Base-by-base conservation (phyloP, 139 green algal genomes). In the Ettlia oleoabundans region DNA sequence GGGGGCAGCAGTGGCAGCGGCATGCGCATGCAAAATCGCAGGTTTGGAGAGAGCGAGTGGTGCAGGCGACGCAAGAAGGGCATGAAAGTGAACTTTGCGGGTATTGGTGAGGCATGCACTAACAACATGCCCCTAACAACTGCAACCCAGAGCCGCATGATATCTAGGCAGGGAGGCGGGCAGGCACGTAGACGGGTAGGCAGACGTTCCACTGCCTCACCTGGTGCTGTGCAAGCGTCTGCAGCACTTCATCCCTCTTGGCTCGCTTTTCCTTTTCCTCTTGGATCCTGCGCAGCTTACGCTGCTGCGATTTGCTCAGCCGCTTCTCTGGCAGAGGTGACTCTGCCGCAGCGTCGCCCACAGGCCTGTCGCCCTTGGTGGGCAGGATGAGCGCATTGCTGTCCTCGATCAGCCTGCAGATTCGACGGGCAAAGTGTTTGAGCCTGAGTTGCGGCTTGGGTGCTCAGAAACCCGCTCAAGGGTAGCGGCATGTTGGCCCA, bases 271-370 rank as follows among this genome's bases (percentile, higher is more conserved):
- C 81, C 62, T 95, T 94, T 65, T 93, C 93, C 15, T 89, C 84
- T 75, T 94, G 72, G 8, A 96, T 80, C 65, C 93, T 89, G 42
- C 88, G 89, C 62, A 94, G 84, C 85, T 96, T 96, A 38, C 92
- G 88, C 35, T 89, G 89, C 89, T 95, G 85, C 0, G 90, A 88
- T 75, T 96, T 97, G 82, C 65, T 88, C n/a, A 91, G 80, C 52
- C 70, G 58, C 67, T 52, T 80, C 37, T 55, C 65, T 0, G 55
- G 43, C 33, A 41, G 37, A 8, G 68, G 18, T 19, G 65, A 51
- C 28, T 30, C 37, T 2, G 37, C 52, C 30, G 22, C 55, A 13
- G 53, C 71, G 21, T 24, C 47, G 3, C n/a, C 61, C 10, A 62
- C 62, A 19, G 64, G 5, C 9, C 30, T 32, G 4, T 41, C 33